A percentile compares a stretch with the other conserved stretches of the same genome.
Conservation (phyloP, 2,329 filamentous ascomycete genomes). For the Stachybotrys elegans region DNA sequence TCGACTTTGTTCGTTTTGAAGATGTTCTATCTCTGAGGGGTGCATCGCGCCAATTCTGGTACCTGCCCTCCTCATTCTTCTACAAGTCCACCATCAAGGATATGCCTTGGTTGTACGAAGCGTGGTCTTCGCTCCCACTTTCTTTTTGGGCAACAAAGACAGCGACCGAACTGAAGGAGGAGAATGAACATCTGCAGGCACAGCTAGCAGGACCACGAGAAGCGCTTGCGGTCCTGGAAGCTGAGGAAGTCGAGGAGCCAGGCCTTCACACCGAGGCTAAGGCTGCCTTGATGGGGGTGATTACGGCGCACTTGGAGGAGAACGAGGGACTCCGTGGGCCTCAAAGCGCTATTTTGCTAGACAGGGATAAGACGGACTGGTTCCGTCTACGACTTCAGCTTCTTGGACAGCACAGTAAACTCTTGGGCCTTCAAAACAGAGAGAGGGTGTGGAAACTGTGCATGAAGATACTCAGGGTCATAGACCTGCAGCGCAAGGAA, state of each 20-base stretch:
- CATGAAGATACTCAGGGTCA: background rate
- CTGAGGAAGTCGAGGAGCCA: background rate
- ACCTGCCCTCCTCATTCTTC: slow-evolving; percentile 7
- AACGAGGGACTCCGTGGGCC: background rate
- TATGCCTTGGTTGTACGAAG: slow-evolving; percentile 13
- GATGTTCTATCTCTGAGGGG: slow-evolving; percentile 11
- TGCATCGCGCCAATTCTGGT: slow-evolving; percentile 9
- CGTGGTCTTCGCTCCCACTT: slow-evolving; percentile 10
- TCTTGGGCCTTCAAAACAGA: background rate
- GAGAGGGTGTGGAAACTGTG: background rate
- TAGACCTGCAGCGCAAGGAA: too few species aligned
- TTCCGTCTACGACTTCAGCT: background rate
- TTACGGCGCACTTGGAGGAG: background rate
- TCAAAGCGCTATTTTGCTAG: background rate
- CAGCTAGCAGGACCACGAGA: background rate
- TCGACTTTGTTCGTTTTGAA: slow-evolving; percentile 5
- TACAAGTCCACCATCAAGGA: slow-evolving; percentile 6
- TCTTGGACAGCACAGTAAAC: background rate
- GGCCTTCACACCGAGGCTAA: background rate
- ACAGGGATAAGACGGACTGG: slow-evolving; percentile 4
- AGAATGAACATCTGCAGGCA: background rate
- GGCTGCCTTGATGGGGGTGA: background rate
- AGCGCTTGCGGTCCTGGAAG: background rate
- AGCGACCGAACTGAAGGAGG: background rate
- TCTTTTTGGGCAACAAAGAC: slow-evolving; percentile 13